These are phyloP conservation scores for Boletus albobrunnescens DNA, from an alignment of 1,284 basidiomycete genomes.

Conservation along the genomic window DNA sequence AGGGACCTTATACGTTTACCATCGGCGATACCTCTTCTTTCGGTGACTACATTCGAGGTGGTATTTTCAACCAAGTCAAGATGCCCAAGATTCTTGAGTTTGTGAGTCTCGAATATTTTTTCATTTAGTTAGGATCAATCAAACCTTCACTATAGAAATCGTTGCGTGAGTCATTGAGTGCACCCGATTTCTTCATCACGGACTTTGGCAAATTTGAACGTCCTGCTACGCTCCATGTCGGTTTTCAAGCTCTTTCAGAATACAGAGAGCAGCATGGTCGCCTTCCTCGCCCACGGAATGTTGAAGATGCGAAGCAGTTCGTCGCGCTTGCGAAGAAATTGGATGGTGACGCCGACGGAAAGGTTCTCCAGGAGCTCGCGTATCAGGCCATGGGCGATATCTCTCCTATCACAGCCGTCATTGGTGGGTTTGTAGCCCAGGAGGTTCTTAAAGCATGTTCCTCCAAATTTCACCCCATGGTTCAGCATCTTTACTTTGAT, in stretches of 20 bases:
- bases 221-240: conserved; percentile 85
- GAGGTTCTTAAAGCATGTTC: conserved; percentile 97
- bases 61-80: conserved; percentile 98
- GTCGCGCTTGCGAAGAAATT: conserved; percentile 78
- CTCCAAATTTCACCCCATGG: conserved; percentile 97
- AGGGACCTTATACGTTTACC: conserved; percentile 94
- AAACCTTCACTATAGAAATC: conserved; percentile 67
- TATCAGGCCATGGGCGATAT: conserved; percentile 94
- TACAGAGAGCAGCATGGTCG: conserved; percentile 70
- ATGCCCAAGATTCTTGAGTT: conserved; percentile 96
- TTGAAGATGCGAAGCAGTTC: conserved; percentile 73
- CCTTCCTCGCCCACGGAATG: conserved; percentile 82
- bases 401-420: conserved; percentile 88
- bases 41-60: conserved; percentile 82
- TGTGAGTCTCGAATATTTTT: conserved; percentile 47
- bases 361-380: conserved; percentile 79
- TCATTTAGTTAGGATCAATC: background rate
- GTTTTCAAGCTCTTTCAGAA: conserved; percentile 90
- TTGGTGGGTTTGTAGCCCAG: conserved; percentile 97
- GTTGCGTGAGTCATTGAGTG: conserved; percentile 78
- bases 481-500: conserved; percentile 97
- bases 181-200: conserved; percentile 90
- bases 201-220: conserved; percentile 99
- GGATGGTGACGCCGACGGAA: conserved; percentile 74
- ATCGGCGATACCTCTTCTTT: conserved; percentile 86